Base-by-base conservation (phyloP, 2,329 filamentous ascomycete species). In the Cercospora citrullina region DNA sequence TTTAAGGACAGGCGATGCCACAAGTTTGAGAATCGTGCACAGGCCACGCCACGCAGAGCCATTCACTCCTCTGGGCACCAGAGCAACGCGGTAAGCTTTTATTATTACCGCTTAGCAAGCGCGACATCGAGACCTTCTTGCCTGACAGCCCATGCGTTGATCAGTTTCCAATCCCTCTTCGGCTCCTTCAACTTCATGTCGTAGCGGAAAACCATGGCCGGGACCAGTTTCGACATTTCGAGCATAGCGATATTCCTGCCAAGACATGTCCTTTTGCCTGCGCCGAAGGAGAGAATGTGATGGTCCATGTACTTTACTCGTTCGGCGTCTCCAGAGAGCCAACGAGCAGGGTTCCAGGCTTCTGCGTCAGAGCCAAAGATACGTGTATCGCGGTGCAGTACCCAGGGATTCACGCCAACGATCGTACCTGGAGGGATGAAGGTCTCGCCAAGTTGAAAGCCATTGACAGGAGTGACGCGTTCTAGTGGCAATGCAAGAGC, bases 231-330 rank as follows among this genome's bases (percentile, higher is more conserved):
- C 18, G 65, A 63, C 65, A 72, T 63, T 48, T 72, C 69, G 36
- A 71, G 59, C 65, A 69, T 68, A 16, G 67, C 66, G 23, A 72
- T 71, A 26, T 72, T 70, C 42, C 65, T 30, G 8, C 69, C 69
- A 4, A 72, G 26, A 61, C 71, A 71, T 21, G 69, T 69, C 16
- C 71, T 30, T 23, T 66, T 71, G 16, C 69, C 71, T n/a, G 68
- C 68, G 1, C 68, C 70, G 58, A 72, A 72, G 14, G 68, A 45
- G 18, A 87, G 82, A 62, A 90, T 88, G 67, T 90, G 87, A 53
- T 86, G 85, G 65, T 90, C 82, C 21, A 90, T 88, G 65, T 90
- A 90, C 2, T 84, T 85, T 28, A 89, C 78, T 77, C 90, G 90
- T 73, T 90, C 87, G n/a, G 84, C 30, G 18, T 65, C 65, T 10